Evolutionary conservation across 495 filamentous ascomycete genomes (phyloP).

Genomic region (Lophiostoma macrostomum): DNA sequence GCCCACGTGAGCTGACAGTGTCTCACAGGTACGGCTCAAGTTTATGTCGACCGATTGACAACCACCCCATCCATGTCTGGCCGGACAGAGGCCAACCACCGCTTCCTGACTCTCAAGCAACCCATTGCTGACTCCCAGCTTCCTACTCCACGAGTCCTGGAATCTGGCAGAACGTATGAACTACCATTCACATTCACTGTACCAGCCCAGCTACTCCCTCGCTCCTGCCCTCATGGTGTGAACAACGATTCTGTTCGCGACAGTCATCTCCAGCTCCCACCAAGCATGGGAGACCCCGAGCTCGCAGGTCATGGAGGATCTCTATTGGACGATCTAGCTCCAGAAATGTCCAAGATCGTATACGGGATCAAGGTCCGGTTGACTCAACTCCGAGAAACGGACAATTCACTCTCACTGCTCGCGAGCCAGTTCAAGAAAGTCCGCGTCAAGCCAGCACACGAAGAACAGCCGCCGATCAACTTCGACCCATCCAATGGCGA

Average conservation of each 20-base stretch:
- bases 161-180: constrained; percentile 62
- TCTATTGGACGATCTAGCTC: constrained; percentile 74
- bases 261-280: constrained; percentile 76
- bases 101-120: constrained; percentile 78
- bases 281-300: constrained; percentile 67
- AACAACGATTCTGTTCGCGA: constrained; percentile 58
- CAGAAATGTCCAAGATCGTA: constrained; percentile 72
- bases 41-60: constrained; percentile 52
- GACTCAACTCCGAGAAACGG: constrained; percentile 43
- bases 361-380: constrained; percentile 67
- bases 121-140: constrained; percentile 68
- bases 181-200: constrained; percentile 89
- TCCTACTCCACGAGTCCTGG: constrained; percentile 65
- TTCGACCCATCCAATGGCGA: constrained; percentile 56
- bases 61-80: constrained; percentile 47
- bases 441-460: constrained; percentile 68
- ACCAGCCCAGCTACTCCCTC: constrained; percentile 64
- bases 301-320: constrained; percentile 48
- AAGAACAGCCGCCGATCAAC: constrained; percentile 75
- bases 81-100: constrained; percentile 53
- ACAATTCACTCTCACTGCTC: constrained; percentile 48
- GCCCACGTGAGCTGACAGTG: not conserved
- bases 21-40: constrained; percentile 46
- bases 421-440: constrained; percentile 59
- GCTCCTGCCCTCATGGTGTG: constrained; percentile 57